These are phyloP conservation scores for Glonium stellatum DNA, from an alignment of 495 filamentous ascomycete species.

Conservation along the genomic window DNA sequence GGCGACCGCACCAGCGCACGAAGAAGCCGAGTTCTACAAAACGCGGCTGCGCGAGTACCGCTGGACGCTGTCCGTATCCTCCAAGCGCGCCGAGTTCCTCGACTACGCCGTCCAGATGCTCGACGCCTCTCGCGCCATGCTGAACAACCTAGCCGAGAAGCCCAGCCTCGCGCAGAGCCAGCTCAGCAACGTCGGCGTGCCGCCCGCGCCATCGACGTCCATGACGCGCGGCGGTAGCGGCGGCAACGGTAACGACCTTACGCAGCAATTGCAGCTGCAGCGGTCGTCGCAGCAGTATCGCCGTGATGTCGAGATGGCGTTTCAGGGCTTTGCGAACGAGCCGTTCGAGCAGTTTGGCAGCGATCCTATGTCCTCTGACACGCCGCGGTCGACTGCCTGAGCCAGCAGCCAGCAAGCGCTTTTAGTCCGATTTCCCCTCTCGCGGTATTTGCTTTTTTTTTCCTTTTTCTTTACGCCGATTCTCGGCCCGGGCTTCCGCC, in stretches of 20 bases:
- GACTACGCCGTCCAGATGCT: slow-evolving; percentile 70
- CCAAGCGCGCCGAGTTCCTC: slow-evolving; percentile 72
- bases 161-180: slow-evolving; percentile 22
- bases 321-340: slow-evolving; percentile 24
- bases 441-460: too few relatives aligned
- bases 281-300: not conserved
- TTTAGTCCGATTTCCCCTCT: too few relatives aligned
- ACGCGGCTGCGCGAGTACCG: slow-evolving; percentile 78
- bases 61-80: slow-evolving; percentile 85
- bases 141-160: slow-evolving; percentile 36
- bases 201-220: slow-evolving; percentile 7
- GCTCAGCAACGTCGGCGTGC: slow-evolving; percentile 30
- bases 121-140: slow-evolving; percentile 41
- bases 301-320: not conserved
- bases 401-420: too few relatives aligned
- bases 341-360: slow-evolving; percentile 13
- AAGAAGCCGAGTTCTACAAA: slow-evolving; percentile 95
- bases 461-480: too few relatives aligned
- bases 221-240: too few relatives aligned
- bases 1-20: slow-evolving; percentile 74
- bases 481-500: too few relatives aligned
- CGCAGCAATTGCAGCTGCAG: not conserved
- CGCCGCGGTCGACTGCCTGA: too few relatives aligned
- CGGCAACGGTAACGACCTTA: not conserved
- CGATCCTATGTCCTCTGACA: not conserved